Evolutionary conservation across 441 rosid genomes (phyloP), one percentile per base, ranked within the genome.

Genomic region (Capsella rubella): DNA sequence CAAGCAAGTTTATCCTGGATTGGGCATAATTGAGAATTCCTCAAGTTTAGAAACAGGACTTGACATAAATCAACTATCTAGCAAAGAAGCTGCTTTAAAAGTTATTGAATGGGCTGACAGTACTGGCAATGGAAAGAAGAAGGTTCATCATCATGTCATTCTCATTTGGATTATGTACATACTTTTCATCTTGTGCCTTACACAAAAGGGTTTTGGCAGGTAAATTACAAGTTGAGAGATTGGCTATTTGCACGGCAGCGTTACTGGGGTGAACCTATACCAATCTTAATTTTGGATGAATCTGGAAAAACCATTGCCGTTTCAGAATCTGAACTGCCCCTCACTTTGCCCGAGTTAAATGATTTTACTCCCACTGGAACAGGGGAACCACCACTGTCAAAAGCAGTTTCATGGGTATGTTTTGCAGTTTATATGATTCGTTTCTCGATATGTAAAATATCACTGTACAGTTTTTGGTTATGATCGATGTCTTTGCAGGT

Each of bases 191-290:
- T 42, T 72, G 52, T 66, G 72, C 34, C 69, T 65, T 65, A 77
- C 52, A 11, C 27, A 64, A 57, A 47, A 49, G 51, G 39, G 32
- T 62, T 81, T 45, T 57, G 81, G 70, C 86, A 92, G 99, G 92
- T 95, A 64, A 95, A 95, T 73, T 95, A 75, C 86, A 95, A 91
- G 89, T 80, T 92, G 82, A 81, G 99, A 81, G 99, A 92, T 81
- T 95, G 99, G 99, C 95, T 95, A 77, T 95, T 95, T 87, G 98
- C 99, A 71, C 79, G 98, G 71, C 99, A 95, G 72, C 97, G 99
- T n/a, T 95, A 95, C 77, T 95, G 99, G 99, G 99, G 99, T 11
- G 99, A 95, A 82, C 98, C 99, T 74, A 92, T 95, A 54, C 99
- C 99, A 2, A 87, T 95, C 64, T 69, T 92, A 68, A 90, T 90